Percentiles rank a stretch among this genome's conserved stretches.
Evolutionary conservation across 1,284 basidiomycete genomes (phyloP).

Genomic region (Boletus semigastroideus): DNA sequence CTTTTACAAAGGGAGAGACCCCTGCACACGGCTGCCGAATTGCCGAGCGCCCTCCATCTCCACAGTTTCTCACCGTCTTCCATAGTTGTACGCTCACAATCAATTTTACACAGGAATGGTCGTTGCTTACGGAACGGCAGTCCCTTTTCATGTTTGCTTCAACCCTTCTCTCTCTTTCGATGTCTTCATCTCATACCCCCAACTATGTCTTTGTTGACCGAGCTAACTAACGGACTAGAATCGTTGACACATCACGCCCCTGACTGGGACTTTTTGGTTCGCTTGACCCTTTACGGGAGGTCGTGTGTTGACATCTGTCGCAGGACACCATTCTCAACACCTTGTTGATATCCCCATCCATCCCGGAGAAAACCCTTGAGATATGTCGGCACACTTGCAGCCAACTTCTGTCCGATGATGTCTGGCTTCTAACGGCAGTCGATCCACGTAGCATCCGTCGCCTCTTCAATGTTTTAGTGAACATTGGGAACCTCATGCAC

Average conservation of each 20-base stretch:
- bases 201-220: constrained; percentile 29
- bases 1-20: constrained; percentile 5
- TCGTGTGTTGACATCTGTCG: constrained; percentile 15
- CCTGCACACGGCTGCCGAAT: constrained; percentile 29
- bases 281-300: constrained; percentile 10
- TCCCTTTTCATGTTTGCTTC: constrained; percentile 21
- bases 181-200: constrained; percentile 16
- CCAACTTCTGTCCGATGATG: constrained; percentile 31
- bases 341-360: constrained; percentile 26
- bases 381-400: constrained; percentile 33
- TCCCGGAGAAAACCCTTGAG: constrained; percentile 32
- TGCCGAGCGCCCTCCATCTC: constrained; percentile 34
- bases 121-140: constrained; percentile 32
- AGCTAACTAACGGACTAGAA: constrained; percentile 27
- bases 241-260: constrained; percentile 27
- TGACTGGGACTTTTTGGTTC: constrained; percentile 35
- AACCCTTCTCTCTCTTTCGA: constrained; percentile 25
- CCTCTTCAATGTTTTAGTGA: constrained; percentile 36
- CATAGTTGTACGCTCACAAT: constrained; percentile 31
- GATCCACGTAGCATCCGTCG: constrained; percentile 30
- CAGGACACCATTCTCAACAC: constrained; percentile 29
- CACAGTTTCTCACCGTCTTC: constrained; percentile 36
- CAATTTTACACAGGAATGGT: constrained; percentile 36
- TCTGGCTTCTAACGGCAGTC: constrained; percentile 22
- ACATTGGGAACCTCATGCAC: constrained; percentile 38